phyloP scores from a whole-genome alignment of 1,139 yeast species.

The Geotrichum bryndzae region DNA sequence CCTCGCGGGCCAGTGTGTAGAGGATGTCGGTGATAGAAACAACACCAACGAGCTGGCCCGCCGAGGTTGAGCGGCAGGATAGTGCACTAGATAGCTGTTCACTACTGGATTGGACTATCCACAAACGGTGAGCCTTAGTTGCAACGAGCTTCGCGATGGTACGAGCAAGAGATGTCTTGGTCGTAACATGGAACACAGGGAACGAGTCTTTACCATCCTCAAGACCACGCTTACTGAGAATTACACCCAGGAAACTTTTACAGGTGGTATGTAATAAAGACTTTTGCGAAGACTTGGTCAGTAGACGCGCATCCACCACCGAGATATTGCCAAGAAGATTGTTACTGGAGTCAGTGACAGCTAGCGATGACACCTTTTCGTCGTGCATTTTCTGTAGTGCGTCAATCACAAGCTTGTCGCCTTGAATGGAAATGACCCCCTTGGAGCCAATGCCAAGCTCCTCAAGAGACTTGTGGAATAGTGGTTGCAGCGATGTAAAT shows the following conservation, averaged over 20 bases:
- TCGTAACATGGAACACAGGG: conserved; percentile 91
- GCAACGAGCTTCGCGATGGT: conserved; percentile 93
- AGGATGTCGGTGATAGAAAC: conserved; percentile 85
- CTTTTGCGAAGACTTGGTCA: conserved; percentile 76
- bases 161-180: conserved; percentile 72
- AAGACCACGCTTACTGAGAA: conserved; percentile 79
- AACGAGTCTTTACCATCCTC: conserved; percentile 93
- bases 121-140: conserved; percentile 84
- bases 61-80: conserved; percentile 39
- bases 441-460: conserved; percentile 67
- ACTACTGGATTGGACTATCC: conserved; percentile 65
- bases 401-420: conserved; percentile 79
- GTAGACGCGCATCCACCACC: conserved; percentile 85
- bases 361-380: conserved; percentile 80
- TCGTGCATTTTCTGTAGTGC: conserved; percentile 81
- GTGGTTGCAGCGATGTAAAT: conserved; percentile 71
- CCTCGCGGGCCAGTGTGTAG: conserved; percentile 68
- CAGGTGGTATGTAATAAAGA: conserved; percentile 76
- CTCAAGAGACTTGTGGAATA: conserved; percentile 59
- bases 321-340: conserved; percentile 85
- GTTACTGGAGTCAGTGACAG: conserved; percentile 79
- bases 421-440: conserved; percentile 68
- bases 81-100: conserved; percentile 12
- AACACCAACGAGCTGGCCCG: conserved; percentile 86
- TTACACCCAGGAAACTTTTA: conserved; percentile 79